Base-by-base conservation (phyloP, 108 stramenopile genomes). In the Fistulifera pelliculosa region DNA sequence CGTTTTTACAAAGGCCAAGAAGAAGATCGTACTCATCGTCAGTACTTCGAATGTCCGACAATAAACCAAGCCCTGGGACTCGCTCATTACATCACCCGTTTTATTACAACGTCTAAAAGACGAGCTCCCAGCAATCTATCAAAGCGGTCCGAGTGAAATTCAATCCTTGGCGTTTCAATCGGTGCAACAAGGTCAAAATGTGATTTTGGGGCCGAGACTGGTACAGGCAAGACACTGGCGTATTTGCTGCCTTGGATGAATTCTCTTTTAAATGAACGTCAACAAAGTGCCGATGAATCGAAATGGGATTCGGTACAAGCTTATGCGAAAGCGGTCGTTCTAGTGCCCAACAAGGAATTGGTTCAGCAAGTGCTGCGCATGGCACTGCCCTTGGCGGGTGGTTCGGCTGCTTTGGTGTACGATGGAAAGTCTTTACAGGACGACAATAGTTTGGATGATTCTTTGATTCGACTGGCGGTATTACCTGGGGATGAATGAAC, bases 201-300 rank as follows among this genome's bases (percentile, higher is more conserved):
- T 94, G 25, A 90, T 88, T 40, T 66, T 98, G 49, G 92, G 94
- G 81, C 88, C 35, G 95, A 98, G 68, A 98, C 97, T 2, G 97
- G 97, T 21, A 69, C 71, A 16, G 97, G 97, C 7, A 98, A 98
- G 61, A 98, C 95, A n/a, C 70, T 96, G 52, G 94, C 95, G 4
- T 98, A 96, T 68, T 71, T 96, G 47, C 60, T 96, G 50, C 97
- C 97, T 7, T 56, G 87, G 47, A 56, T 94, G 48, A 81, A 94
- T 31, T 77, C 84, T 54, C 61, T 93, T 38, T 58, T 92, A 39
- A 47, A 45, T 31, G 26, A 27, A 15, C 27, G 41, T 47, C 27
- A 16, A 27, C 21, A 45, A 19, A 17, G 44, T n/a, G n/a, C n/a
- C n/a, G n/a, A n/a, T n/a, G 21, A 45, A 8, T 21, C 16, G 5